phyloP scores from a whole-genome alignment of 108 stramenopile species.

The Cyclotella baltica region DNA sequence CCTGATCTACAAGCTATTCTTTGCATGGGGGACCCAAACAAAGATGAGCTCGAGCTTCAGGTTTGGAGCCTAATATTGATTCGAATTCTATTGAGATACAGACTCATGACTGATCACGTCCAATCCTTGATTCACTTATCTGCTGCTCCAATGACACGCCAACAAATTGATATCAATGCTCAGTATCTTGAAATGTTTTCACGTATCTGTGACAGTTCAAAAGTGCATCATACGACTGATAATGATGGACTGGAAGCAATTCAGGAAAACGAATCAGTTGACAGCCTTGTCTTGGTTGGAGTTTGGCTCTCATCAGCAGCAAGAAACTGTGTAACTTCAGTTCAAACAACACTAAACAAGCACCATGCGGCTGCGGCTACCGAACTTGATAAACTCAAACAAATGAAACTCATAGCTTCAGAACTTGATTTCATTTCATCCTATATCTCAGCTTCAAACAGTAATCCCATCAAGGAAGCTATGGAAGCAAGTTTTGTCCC shows the following conservation, averaged over 20 bases:
- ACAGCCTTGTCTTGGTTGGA: conserved; percentile 36
- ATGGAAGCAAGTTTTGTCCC: conserved; percentile 39
- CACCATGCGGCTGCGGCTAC: background rate
- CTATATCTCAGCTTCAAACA: conserved; percentile 34
- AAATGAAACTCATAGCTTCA: conserved; percentile 32
- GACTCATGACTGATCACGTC: conserved; percentile 60
- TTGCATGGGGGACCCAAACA: conserved; percentile 27
- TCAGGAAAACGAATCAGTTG: conserved; percentile 5
- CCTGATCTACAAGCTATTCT: conserved; percentile 52
- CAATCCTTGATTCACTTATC: conserved; percentile 62
- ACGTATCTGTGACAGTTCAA: conserved; percentile 39
- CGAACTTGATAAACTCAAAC: background rate
- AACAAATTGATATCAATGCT: conserved; percentile 47
- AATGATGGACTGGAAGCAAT: background rate
- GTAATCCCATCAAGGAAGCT: background rate
- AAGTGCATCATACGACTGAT: background rate
- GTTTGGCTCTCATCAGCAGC: conserved; percentile 54
- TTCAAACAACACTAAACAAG: conserved; percentile 6
- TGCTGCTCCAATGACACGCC: conserved; percentile 48
- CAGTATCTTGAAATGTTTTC: conserved; percentile 62
- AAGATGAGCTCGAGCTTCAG: conserved; percentile 57
- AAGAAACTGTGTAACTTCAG: conserved; percentile 21
- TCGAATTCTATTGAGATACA: conserved; percentile 78
- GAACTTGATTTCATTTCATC: conserved; percentile 51
- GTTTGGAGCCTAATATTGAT: conserved; percentile 68